A percentile compares a stretch with the other conserved stretches of the same genome.
Evolutionary conservation across 495 filamentous ascomycete species (phyloP).

Genomic region (Annulohypoxylon stygium): DNA sequence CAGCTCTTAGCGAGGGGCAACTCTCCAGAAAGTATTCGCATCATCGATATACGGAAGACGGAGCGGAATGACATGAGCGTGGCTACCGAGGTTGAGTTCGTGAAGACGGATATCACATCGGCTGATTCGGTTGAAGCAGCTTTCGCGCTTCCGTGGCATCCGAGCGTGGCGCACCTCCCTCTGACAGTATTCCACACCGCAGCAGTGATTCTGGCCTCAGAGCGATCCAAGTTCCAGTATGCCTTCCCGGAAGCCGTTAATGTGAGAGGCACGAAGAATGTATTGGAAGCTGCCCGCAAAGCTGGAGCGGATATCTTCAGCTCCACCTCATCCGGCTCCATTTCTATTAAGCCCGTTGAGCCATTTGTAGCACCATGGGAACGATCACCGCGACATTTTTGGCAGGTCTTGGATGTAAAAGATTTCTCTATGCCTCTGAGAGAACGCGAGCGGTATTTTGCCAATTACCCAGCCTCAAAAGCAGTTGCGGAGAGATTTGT

Average conservation of each 20-base stretch:
- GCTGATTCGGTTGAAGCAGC: slow-evolving; percentile 50
- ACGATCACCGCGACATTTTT: slow-evolving; percentile 54
- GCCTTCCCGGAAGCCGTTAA: slow-evolving; percentile 63
- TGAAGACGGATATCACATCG: slow-evolving; percentile 59
- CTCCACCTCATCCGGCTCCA: slow-evolving; percentile 70
- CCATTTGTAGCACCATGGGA: slow-evolving; percentile 67
- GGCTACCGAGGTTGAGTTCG: slow-evolving; percentile 54
- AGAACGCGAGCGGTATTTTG: slow-evolving; percentile 65
- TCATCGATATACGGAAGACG: slow-evolving; percentile 56
- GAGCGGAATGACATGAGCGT: slow-evolving; percentile 54
- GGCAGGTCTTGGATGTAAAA: slow-evolving; percentile 61
- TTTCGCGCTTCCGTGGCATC: slow-evolving; percentile 55
- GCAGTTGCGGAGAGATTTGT: slow-evolving; percentile 66
- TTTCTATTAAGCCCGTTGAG: slow-evolving; percentile 60
- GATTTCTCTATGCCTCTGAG: slow-evolving; percentile 61
- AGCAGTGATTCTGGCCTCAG: slow-evolving; percentile 60
- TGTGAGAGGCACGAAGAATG: slow-evolving; percentile 69
- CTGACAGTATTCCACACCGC: slow-evolving; percentile 63
- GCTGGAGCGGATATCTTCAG: slow-evolving; percentile 67
- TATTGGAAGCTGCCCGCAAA: slow-evolving; percentile 64
- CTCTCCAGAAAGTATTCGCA: slow-evolving; percentile 56
- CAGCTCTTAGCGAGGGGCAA: slow-evolving; percentile 60
- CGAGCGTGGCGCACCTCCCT: slow-evolving; percentile 50
- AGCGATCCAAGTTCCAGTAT: slow-evolving; percentile 55
- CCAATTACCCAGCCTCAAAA: slow-evolving; percentile 70